phyloP scores from a whole-genome alignment of 1,284 basidiomycete genomes.

The Salmacisia buchloeana region DNA sequence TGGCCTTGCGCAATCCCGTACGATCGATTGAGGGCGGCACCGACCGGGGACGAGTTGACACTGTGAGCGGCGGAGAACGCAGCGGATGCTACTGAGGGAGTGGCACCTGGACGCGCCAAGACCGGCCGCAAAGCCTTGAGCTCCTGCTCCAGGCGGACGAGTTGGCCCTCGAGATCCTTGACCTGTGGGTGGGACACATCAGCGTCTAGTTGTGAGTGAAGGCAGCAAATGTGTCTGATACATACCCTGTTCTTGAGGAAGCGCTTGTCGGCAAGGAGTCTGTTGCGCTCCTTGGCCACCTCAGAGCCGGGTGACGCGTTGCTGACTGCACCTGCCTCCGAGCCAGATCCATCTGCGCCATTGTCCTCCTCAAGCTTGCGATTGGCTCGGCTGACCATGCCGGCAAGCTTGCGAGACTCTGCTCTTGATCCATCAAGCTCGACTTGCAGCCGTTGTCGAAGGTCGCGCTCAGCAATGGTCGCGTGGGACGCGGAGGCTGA shows the following conservation, averaged over 20 bases:
- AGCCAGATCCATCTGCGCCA: conserved; percentile 8
- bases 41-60: neutral
- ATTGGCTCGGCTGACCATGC: conserved; percentile 29
- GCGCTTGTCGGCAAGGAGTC: conserved; percentile 45
- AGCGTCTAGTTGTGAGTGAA: too few relatives aligned
- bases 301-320: conserved; percentile 27
- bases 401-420: conserved; percentile 45
- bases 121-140: conserved; percentile 39
- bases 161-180: conserved; percentile 44
- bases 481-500: conserved; percentile 39
- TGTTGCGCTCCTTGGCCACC: conserved; percentile 42
- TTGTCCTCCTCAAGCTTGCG: neutral
- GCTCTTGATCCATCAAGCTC: conserved; percentile 44
- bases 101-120: conserved; percentile 23
- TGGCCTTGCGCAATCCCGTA: neutral
- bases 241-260: conserved; percentile 34
- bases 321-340: conserved; percentile 17
- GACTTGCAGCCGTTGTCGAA: conserved; percentile 39
- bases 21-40: neutral
- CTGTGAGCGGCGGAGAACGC: neutral
- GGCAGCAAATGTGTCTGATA: too few relatives aligned
- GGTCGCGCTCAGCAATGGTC: conserved; percentile 31
- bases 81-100: neutral
- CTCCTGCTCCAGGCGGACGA: conserved; percentile 43
- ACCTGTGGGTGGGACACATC: too few relatives aligned